Evolutionary conservation across 495 filamentous ascomycete genomes (phyloP).

Genomic region (Penicillium coffeae): DNA sequence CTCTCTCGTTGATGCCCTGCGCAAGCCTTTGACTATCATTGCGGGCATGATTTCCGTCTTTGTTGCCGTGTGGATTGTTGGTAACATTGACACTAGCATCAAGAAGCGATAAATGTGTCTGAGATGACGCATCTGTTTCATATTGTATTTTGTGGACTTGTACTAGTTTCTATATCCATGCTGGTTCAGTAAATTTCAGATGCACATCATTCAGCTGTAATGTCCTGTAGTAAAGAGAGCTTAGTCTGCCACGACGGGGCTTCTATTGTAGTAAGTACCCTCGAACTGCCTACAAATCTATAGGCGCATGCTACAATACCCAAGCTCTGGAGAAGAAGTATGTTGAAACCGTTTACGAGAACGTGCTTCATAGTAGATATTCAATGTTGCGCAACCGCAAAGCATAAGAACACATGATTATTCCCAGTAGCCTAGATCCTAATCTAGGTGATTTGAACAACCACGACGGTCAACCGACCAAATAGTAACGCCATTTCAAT

Average conservation of each 20-base stretch:
- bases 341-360: too few species aligned
- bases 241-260: too few species aligned
- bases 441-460: too few species aligned
- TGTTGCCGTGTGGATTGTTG: conserved; percentile 68
- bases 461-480: neutral
- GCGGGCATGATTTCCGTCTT: conserved; percentile 72
- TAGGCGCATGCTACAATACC: too few species aligned
- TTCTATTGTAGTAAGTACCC: too few species aligned
- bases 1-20: conserved; percentile 65
- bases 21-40: conserved; percentile 85
- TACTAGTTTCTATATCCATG: conserved; percentile 11
- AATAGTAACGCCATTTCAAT: neutral
- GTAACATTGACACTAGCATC: conserved; percentile 72
- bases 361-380: too few species aligned
- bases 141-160: conserved; percentile 17
- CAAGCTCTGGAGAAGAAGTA: too few species aligned
- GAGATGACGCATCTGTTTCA: conserved; percentile 12
- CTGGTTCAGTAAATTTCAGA: neutral
- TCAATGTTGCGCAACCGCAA: too few species aligned
- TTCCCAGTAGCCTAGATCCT: neutral
- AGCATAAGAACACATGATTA: too few species aligned
- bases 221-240: too few species aligned
- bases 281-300: too few species aligned
- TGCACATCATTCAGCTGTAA: too few species aligned
- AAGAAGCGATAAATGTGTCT: conserved; percentile 41